phyloP scores from a whole-genome alignment of 805 yeast species.

The Jamesozyma gamospora region DNA sequence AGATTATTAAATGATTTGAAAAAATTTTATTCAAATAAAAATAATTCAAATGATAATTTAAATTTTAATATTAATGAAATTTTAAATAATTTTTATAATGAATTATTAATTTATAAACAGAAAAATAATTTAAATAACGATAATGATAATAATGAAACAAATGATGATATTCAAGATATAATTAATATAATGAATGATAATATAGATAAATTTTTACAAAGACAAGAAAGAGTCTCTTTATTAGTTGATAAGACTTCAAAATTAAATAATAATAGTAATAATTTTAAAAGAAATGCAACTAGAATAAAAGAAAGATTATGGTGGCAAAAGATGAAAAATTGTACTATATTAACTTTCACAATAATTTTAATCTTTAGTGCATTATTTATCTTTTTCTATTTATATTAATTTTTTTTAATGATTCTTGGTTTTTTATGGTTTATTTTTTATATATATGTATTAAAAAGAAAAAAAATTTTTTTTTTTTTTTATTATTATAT shows the following conservation, averaged over 20 bases:
- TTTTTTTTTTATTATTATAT: neutral
- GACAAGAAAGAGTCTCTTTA: slow-evolving; percentile 67
- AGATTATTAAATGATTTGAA: slow-evolving; percentile 25
- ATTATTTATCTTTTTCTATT: slow-evolving; percentile 13
- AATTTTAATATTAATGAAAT: slow-evolving; percentile 19
- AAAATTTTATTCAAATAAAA: slow-evolving; percentile 10
- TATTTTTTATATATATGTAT: too few species aligned
- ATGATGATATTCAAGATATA: slow-evolving; percentile 24
- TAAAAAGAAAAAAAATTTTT: neutral
- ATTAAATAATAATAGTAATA: slow-evolving; percentile 53
- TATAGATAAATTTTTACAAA: slow-evolving; percentile 42
- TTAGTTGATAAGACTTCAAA: slow-evolving; percentile 73
- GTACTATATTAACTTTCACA: slow-evolving; percentile 18
- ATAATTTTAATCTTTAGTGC: slow-evolving; percentile 18
- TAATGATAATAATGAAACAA: slow-evolving; percentile 16
- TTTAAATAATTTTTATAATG: slow-evolving; percentile 24
- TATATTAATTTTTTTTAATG: slow-evolving; percentile 3
- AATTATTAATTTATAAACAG: slow-evolving; percentile 17
- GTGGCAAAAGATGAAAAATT: slow-evolving; percentile 45
- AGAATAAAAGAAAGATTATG: slow-evolving; percentile 57
- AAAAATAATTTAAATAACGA: neutral
- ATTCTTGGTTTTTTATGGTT: too few species aligned
- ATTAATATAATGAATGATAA: slow-evolving; percentile 31
- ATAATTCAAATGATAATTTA: slow-evolving; percentile 17
- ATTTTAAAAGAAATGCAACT: slow-evolving; percentile 61